Base-by-base conservation (phyloP, 2,329 filamentous ascomycete species). In the Mycosphaerella sp. region DNA sequence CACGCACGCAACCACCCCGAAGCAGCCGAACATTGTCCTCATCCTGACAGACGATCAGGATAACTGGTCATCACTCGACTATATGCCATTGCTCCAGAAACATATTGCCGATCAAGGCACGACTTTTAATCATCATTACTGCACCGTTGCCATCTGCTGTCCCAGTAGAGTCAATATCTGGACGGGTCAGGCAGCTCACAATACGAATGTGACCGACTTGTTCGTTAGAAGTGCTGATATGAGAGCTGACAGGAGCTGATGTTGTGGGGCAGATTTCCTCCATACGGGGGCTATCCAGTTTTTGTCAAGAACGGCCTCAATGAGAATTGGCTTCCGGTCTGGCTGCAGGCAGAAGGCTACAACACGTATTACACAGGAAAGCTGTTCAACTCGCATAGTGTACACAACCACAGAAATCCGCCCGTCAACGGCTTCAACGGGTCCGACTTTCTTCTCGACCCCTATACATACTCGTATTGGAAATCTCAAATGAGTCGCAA, bases 291-390 rank as follows among this genome's bases (percentile, higher is more conserved):
- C 4, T 88, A 83, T 62, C 79, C 81, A 1, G 86, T 86, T 62
- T 85, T 87, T 52, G 71, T 87, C 11, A 70, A 72, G 3, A 74
- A 84, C 41, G 84, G 84, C 0, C 75, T 80, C 51, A 86, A 87
- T 56, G 78, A 85, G 1, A 78, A 84, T 41, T 87, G 84, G 57
- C 74, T 88, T 0, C 85, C 85, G 0, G 68, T 87, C 0, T 89
- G 85, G 84, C 69, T 89, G 21, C 82, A 87, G 58, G 67, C 78
- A 4, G 80, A 78, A 0, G 84, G 84, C 0, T 88, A 87, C 64
- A 80, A 81, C 61, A 87, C 85, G 0, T 87, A 85, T 62, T 88
- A 87, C 62, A 78, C 80, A 60, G 51, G 83, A 12, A 88, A 89
- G 65, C 72, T 87, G 4, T 84, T 85, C 69, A 88, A 88, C 59